Base-by-base conservation (phyloP, 2,329 filamentous ascomycete genomes). In the Colletotrichum brevisporum region DNA sequence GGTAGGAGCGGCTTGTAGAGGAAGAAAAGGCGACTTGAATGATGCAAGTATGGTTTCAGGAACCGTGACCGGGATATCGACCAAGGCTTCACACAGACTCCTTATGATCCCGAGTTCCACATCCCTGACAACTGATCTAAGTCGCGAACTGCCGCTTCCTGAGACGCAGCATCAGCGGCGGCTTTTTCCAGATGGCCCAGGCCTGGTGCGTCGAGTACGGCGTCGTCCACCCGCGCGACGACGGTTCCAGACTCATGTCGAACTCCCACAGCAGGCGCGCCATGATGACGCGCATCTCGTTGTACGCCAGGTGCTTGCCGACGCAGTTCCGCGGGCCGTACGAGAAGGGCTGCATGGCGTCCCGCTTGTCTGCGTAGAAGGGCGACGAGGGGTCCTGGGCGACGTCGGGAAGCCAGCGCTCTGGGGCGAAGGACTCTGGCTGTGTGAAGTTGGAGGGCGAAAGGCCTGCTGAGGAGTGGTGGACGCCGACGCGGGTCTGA, bases 281-380 rank as follows among this genome's bases (percentile, higher is more conserved):
- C 8, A 88, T 73, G 51, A 87, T 83, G 3, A 85, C 74, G 5
- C 85, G 79, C 81, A 87, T 84, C 73, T 88, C 84, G 21, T 82
- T 78, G 53, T 85, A 85, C 3, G 84, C 84, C 52, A 88, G 75
- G 67, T 63, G 59, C 21, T 67, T 68, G 13, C 68, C 68, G 16
- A 67, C 21, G n/a, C 63, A 67, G 45, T 70, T 66, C 2, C 59
- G 58, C 15, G 63, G 68, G 8, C 63, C 68, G 18, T 60, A 53
- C 2, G 54, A 57, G 27, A 70, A 70, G 3, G 68, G 63, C 16
- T 70, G 64, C 3, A 70, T 58, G 2, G 47, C 68, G 41, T 63
- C 45, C 18, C 58, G 58, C 18, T 48, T 61, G 26, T 70, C 68
- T 6, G 27, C 54, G 10, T 51, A 55, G 15, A 62, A 69, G 27